These are phyloP conservation scores for Xanthoparmelia taractica DNA, from an alignment of 495 filamentous ascomycete genomes.

Conservation along the genomic window DNA sequence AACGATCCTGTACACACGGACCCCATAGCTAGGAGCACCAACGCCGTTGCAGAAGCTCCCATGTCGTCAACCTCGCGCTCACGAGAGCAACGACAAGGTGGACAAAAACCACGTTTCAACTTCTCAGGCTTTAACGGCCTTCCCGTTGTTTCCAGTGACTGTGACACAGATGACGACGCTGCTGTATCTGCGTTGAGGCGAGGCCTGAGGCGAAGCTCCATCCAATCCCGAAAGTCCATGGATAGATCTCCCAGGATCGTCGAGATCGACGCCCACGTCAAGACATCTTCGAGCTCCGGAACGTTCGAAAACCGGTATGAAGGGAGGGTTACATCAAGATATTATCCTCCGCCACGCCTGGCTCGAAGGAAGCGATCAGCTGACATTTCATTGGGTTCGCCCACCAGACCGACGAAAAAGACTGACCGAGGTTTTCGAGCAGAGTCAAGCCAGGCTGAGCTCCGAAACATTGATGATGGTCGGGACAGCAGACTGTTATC, in stretches of 20 bases:
- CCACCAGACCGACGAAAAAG: not conserved
- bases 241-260: not conserved
- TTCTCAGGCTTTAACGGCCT: not conserved
- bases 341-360: not conserved
- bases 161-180: not conserved
- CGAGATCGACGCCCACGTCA: constrained; percentile 10
- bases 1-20: not conserved
- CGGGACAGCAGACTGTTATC: not conserved
- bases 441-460: not conserved
- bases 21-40: not conserved
- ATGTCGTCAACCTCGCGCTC: not conserved
- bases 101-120: not conserved
- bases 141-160: not conserved
- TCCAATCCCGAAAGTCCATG: not conserved
- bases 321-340: constrained; percentile 2
- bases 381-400: not conserved
- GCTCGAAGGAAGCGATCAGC: not conserved
- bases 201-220: constrained; percentile 5
- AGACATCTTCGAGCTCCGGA: constrained; percentile 9
- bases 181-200: not conserved
- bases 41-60: not conserved
- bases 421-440: not conserved
- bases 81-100: not conserved
- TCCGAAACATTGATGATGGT: not conserved
- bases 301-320: constrained; percentile 14